Evolutionary conservation across 306 rosid species (phyloP).

Genomic region (Medicago ruthenica): DNA sequence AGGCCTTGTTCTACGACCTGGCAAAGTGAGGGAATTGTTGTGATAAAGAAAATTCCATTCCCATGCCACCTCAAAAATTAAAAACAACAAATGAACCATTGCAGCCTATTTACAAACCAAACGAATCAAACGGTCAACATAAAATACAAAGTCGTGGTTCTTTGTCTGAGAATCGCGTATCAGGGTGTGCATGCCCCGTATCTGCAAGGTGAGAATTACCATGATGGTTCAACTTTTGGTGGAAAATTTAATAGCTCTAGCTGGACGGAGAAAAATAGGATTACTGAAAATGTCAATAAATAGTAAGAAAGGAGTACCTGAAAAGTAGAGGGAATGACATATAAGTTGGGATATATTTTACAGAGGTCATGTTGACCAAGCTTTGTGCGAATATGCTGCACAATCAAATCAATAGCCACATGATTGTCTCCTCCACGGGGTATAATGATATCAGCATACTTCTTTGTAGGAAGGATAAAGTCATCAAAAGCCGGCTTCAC

Average conservation of each 20-base stretch:
- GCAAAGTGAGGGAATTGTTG: slow-evolving; percentile 43
- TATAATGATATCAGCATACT: slow-evolving; percentile 97
- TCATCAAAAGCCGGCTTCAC: slow-evolving; percentile 99
- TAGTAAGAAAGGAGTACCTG: slow-evolving; percentile 65
- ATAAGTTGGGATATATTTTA: slow-evolving; percentile 93
- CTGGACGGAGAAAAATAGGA: not conserved
- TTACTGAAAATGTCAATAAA: slow-evolving; percentile 21
- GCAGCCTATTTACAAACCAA: slow-evolving; percentile 62
- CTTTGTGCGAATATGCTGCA: slow-evolving; percentile 95
- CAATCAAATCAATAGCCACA: slow-evolving; percentile 96
- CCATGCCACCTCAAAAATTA: slow-evolving; percentile 33
- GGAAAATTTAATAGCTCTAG: slow-evolving; percentile 33
- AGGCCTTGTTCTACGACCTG: slow-evolving; percentile 99
- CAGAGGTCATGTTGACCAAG: slow-evolving; percentile 99
- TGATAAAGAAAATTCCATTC: slow-evolving; percentile 39
- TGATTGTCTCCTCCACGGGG: slow-evolving; percentile 99
- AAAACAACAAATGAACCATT: slow-evolving; percentile 41
- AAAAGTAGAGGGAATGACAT: slow-evolving; percentile 93
- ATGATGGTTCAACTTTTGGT: slow-evolving; percentile 22
- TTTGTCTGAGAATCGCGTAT: slow-evolving; percentile 90
- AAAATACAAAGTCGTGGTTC: slow-evolving; percentile 95
- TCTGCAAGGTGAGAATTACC: slow-evolving; percentile 59
- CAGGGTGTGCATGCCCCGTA: slow-evolving; percentile 97
- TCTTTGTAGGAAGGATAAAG: slow-evolving; percentile 96
- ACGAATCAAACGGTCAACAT: slow-evolving; percentile 94